Base-by-base conservation (phyloP, 2,329 filamentous ascomycete genomes). In the Curvularia hawaiiensis region DNA sequence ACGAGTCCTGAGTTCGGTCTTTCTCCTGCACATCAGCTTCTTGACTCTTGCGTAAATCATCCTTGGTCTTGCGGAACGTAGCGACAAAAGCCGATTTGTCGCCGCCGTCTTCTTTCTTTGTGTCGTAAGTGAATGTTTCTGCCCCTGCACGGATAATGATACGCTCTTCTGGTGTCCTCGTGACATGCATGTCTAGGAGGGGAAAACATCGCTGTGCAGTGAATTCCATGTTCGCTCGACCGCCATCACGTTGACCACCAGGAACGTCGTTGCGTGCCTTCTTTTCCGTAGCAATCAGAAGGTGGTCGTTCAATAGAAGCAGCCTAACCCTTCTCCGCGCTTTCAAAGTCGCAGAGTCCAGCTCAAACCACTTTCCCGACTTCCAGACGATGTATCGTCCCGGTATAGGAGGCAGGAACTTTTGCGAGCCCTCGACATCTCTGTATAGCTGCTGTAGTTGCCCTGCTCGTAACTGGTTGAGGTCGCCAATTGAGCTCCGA, bases 341-440 rank as follows among this genome's bases (percentile, higher is more conserved):
- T 77, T 97, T 97, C 88, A 96, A 98, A 0, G 95, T 99, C 11
- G 95, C 95, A 62, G 95, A 96, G 77, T 99, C 96, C 60, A 99
- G 82, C 79, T 99, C 94, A 58, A 98, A 90, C 95, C 95, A 99
- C 47, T 90, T 86, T 1, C 91, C 90, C 4, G 92, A 96, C 75
- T 98, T 94, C 75, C 96, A 88, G 2, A 98, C 87, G 45, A 99
- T 92, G 74, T 97, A 96, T 39, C 95, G 88, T n/a, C 93, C 94
- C 20, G 90, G 87, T 20, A 92, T 85, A 53, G 93, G 95, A 14
- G 95, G 95, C 11, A 99, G 81, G 71, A 96, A 99, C 75, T 98
- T 98, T 71, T 99, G 95, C 10, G 93, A 97, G 1, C 94, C 94
- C 75, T 98, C 95, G n/a, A 99, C 91, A 43, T 90, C 91, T 79